Conservation (phyloP, 306 rosid genomes). For the Fagus crenata region DNA sequence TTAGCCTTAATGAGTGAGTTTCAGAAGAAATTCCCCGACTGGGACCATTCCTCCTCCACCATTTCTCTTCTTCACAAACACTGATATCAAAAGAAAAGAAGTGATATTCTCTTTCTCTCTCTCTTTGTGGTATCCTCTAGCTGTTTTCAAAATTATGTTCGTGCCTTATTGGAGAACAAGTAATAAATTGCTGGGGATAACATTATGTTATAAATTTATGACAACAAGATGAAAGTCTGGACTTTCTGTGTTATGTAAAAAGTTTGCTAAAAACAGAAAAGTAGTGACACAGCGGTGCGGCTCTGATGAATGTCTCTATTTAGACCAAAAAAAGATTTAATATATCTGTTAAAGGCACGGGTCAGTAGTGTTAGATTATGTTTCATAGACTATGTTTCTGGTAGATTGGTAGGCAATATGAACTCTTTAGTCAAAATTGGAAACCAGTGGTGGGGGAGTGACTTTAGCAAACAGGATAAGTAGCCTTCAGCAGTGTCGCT, state of each 20-base stretch:
- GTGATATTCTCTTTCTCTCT: not conserved
- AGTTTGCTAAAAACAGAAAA: not conserved
- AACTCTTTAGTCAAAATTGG: too few relatives aligned
- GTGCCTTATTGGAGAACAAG: not conserved
- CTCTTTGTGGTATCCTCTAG: too few relatives aligned
- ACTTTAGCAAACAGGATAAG: too few relatives aligned
- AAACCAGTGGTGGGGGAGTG: too few relatives aligned
- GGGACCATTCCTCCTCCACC: constrained; percentile 15
- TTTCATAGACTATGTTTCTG: too few relatives aligned
- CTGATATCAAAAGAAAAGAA: not conserved
- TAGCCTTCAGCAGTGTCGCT: not conserved
- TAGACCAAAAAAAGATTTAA: not conserved
- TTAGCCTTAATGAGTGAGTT: constrained; percentile 33
- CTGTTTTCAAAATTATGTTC: not conserved
- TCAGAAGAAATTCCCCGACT: constrained; percentile 38
- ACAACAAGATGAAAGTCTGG: not conserved
- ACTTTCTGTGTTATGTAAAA: not conserved
- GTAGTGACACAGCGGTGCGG: not conserved
- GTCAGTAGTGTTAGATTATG: too few relatives aligned
- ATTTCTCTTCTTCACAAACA: constrained; percentile 22
- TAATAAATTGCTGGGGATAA: not conserved
- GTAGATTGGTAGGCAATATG: too few relatives aligned
- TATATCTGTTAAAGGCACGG: too few relatives aligned
- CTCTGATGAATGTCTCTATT: not conserved
- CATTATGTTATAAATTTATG: not conserved